These are phyloP conservation scores for Vanrija sp. DNA, from an alignment of 1,284 basidiomycete genomes.

Conservation along the genomic window DNA sequence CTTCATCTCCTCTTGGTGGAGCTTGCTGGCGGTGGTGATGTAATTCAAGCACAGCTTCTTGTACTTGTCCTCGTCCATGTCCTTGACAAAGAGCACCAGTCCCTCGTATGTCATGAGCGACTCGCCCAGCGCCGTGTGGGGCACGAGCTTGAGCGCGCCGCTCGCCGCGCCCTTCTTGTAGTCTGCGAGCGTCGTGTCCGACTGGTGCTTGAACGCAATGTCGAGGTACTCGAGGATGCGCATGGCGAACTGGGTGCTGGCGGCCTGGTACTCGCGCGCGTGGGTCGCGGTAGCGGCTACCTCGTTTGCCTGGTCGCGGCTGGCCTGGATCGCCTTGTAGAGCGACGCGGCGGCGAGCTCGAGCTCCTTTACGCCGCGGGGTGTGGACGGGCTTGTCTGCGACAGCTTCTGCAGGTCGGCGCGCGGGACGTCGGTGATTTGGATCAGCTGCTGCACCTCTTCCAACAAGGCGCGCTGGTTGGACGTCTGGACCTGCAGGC, in stretches of 20 bases:
- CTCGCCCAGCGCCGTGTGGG: slow-evolving; percentile 69
- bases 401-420: slow-evolving; percentile 70
- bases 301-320: slow-evolving; percentile 73
- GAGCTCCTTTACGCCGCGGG: slow-evolving; percentile 67
- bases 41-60: slow-evolving; percentile 81
- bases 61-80: slow-evolving; percentile 84
- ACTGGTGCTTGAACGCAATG: slow-evolving; percentile 75
- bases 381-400: slow-evolving; percentile 78
- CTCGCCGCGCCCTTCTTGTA: slow-evolving; percentile 27
- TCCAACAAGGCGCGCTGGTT: slow-evolving; percentile 80
- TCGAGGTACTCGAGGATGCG: slow-evolving; percentile 82
- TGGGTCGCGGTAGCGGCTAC: slow-evolving; percentile 93
- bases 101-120: slow-evolving; percentile 85
- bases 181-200: slow-evolving; percentile 45
- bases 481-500: slow-evolving; percentile 94
- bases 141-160: slow-evolving; percentile 49
- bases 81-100: slow-evolving; percentile 86
- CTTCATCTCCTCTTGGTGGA: slow-evolving; percentile 75
- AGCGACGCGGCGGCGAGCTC: slow-evolving; percentile 80
- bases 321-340: slow-evolving; percentile 92
- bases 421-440: slow-evolving; percentile 87
- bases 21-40: slow-evolving; percentile 73
- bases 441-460: slow-evolving; percentile 78
- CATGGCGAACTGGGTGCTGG: slow-evolving; percentile 87
- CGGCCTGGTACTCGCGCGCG: slow-evolving; percentile 79